These are phyloP conservation scores for Eucalyptus polybractea DNA, from an alignment of 345 rosid species.

Conservation along the genomic window DNA sequence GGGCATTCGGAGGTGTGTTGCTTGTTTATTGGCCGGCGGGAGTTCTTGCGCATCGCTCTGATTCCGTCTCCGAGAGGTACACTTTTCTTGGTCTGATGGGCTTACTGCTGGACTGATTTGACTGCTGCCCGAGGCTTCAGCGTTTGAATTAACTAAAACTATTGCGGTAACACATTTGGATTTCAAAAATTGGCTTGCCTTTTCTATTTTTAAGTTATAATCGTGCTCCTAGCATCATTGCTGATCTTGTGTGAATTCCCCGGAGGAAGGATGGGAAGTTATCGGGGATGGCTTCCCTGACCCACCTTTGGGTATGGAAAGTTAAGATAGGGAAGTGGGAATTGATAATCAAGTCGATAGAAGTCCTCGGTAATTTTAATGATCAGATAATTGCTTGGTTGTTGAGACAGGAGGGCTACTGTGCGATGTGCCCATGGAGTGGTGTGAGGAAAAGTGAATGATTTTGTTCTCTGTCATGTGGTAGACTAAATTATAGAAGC, in stretches of 20 bases:
- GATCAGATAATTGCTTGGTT: neutral
- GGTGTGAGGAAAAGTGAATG: neutral
- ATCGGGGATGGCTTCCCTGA: neutral
- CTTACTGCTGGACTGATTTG: neutral
- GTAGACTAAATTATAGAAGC: neutral
- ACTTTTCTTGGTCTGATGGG: neutral
- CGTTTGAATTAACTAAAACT: neutral
- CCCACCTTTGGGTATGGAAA: neutral
- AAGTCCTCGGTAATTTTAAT: neutral
- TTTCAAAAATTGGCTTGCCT: neutral
- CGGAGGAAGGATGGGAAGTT: neutral
- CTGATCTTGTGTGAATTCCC: neutral
- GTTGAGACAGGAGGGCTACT: neutral
- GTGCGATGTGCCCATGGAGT: neutral
- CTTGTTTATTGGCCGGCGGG: neutral
- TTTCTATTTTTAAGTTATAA: neutral
- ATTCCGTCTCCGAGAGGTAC: neutral
- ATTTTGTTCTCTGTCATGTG: neutral
- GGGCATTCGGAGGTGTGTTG: neutral
- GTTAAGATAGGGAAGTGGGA: neutral
- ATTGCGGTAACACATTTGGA: neutral
- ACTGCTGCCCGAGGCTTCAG: neutral
- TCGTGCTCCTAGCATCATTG: neutral
- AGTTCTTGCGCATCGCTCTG: neutral
- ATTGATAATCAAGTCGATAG: neutral